These are phyloP conservation scores for Oleoguttula mirabilis DNA, from an alignment of 495 filamentous ascomycete species.

Conservation along the genomic window DNA sequence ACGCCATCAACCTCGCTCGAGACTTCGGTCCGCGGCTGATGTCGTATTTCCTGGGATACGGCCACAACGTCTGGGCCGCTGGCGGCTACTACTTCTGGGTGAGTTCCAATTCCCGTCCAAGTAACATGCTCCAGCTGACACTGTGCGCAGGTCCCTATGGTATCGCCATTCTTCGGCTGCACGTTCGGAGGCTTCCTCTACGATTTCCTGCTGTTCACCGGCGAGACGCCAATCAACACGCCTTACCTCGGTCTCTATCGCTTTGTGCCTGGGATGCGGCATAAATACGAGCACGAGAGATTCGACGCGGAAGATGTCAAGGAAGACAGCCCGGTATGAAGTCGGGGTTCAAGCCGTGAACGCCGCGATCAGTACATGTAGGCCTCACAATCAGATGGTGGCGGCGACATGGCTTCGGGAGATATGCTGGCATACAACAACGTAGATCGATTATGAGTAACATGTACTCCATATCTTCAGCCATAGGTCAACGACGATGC, in stretches of 20 bases:
- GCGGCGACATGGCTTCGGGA: no score
- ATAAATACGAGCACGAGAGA: slow-evolving; percentile 4
- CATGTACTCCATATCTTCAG: no score
- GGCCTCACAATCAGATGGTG: no score
- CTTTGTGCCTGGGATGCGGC: slow-evolving; percentile 15
- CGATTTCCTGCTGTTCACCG: slow-evolving; percentile 49
- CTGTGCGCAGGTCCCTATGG: slow-evolving; percentile 33
- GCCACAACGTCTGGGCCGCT: slow-evolving; percentile 49
- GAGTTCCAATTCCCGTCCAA: slow-evolving; percentile 12
- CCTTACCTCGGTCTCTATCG: slow-evolving; percentile 45
- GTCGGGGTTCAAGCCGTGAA: no score
- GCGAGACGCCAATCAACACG: slow-evolving; percentile 46
- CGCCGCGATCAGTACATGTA: no score
- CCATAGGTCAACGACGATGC: no score
- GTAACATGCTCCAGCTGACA: not conserved
- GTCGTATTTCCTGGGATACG: slow-evolving; percentile 51
- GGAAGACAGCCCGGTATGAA: slow-evolving; percentile 9
- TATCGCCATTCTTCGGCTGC: slow-evolving; percentile 47
- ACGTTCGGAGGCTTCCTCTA: slow-evolving; percentile 50
- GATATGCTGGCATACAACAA: no score
- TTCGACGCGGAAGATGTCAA: slow-evolving; percentile 10
- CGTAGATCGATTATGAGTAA: no score
- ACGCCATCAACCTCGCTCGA: slow-evolving; percentile 54
- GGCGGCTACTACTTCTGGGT: slow-evolving; percentile 56
- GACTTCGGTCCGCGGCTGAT: slow-evolving; percentile 57